Conservation (phyloP, 192 early-diverging fungal genomes). For the Gigaspora rosea region DNA sequence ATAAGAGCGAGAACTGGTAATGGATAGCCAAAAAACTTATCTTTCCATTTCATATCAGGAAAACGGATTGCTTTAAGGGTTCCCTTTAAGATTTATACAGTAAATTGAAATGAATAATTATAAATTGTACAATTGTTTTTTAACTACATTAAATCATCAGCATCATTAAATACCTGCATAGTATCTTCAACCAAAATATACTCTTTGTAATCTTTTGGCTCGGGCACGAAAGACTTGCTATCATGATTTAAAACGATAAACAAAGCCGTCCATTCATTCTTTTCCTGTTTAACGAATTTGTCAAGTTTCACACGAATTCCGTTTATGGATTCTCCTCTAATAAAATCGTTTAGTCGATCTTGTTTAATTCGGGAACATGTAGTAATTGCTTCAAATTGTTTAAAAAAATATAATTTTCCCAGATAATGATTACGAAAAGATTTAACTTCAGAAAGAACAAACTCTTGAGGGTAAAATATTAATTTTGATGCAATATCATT, state of each 20-base stretch:
- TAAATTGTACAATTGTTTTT: background rate
- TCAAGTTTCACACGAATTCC: slow-evolving; percentile 27
- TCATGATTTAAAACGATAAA: slow-evolving; percentile 7
- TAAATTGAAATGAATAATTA: background rate
- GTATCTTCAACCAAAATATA: slow-evolving; percentile 38
- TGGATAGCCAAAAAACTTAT: slow-evolving; percentile 6
- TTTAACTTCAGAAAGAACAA: slow-evolving; percentile 18
- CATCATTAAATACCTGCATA: slow-evolving; percentile 2
- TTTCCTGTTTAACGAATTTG: slow-evolving; percentile 9
- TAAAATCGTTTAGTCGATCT: slow-evolving; percentile 28
- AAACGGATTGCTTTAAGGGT: slow-evolving; percentile 28
- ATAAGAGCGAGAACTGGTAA: background rate
- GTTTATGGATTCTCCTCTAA: slow-evolving; percentile 4
- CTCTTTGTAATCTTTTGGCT: slow-evolving; percentile 15
- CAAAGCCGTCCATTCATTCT: background rate
- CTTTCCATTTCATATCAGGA: slow-evolving; percentile 32
- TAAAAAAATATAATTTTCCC: slow-evolving; percentile 37
- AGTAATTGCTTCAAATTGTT: slow-evolving; percentile 36
- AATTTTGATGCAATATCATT: slow-evolving; percentile 10
- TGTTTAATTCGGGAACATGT: slow-evolving; percentile 16
- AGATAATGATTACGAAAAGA: slow-evolving; percentile 24
- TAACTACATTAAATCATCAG: background rate
- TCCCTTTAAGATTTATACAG: slow-evolving; percentile 8
- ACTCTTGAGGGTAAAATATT: slow-evolving; percentile 18
- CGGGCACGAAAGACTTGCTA: background rate